Evolutionary conservation across 495 filamentous ascomycete species (phyloP).

Genomic region (Podospora comata): DNA sequence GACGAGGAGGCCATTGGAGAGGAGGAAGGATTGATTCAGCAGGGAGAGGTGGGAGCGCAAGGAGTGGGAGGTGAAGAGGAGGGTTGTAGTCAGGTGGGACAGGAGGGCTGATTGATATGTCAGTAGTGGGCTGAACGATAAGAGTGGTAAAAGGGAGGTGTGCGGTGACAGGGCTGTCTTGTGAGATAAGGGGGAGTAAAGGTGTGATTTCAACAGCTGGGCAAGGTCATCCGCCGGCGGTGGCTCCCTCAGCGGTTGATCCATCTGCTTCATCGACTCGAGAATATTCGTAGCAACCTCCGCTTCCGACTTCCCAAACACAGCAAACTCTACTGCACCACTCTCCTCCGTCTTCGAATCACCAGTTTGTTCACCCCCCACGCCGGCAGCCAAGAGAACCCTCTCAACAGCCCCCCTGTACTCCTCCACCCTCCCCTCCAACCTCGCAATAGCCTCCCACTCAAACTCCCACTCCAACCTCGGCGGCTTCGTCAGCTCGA

Average conservation of each 20-base stretch:
- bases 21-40: constrained; percentile 75
- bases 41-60: constrained; percentile 73
- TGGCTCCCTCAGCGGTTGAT: constrained; percentile 30
- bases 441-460: constrained; percentile 67
- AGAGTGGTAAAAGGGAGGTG: constrained; percentile 62
- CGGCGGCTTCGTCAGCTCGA: constrained; percentile 49
- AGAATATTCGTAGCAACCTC: constrained; percentile 48
- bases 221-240: constrained; percentile 34
- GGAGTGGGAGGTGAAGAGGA: constrained; percentile 72
- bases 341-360: not conserved
- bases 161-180: constrained; percentile 59
- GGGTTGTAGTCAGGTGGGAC: constrained; percentile 70
- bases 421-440: constrained; percentile 57
- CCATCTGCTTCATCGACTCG: constrained; percentile 49
- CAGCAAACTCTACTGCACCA: constrained; percentile 30
- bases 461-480: constrained; percentile 68
- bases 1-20: constrained; percentile 80
- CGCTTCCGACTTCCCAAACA: constrained; percentile 49
- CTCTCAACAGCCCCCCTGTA: constrained; percentile 57
- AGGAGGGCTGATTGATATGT: constrained; percentile 70
- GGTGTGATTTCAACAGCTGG: constrained; percentile 27
- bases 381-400: constrained; percentile 30
- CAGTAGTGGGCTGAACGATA: constrained; percentile 75
- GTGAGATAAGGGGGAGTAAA: not conserved
- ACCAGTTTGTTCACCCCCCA: not conserved